phyloP scores from a whole-genome alignment of 2,329 filamentous ascomycete species.

The Botrytis elliptica region DNA sequence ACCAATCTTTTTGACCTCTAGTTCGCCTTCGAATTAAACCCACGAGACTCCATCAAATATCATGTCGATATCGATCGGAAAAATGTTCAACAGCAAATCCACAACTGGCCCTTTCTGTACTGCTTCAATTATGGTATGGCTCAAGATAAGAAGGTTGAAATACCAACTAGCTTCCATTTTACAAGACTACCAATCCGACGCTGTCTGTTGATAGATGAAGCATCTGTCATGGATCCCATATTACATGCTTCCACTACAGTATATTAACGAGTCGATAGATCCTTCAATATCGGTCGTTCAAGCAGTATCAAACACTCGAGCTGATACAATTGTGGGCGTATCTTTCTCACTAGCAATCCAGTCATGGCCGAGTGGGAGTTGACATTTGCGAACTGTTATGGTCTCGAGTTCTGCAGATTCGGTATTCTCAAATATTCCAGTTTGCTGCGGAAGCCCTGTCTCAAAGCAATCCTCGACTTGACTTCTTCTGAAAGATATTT shows the following conservation, averaged over 20 bases:
- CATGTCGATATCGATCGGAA: background rate
- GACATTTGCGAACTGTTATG: conserved; percentile 33
- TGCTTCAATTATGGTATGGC: conserved; percentile 44
- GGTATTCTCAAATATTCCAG: background rate
- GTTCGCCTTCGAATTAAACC: background rate
- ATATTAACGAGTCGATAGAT: conserved; percentile 36
- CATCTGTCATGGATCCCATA: conserved; percentile 49
- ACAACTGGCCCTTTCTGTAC: conserved; percentile 43
- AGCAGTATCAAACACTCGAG: conserved; percentile 37
- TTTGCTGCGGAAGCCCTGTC: background rate
- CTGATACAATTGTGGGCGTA: conserved; percentile 39
- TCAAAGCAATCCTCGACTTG: background rate
- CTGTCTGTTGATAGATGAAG: conserved; percentile 45
- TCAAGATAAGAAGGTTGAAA: conserved; percentile 44
- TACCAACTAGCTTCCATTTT: conserved; percentile 49
- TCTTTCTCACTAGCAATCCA: conserved; percentile 39
- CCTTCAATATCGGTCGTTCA: conserved; percentile 33
- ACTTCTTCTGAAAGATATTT: background rate
- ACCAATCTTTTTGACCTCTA: background rate
- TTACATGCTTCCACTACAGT: conserved; percentile 48
- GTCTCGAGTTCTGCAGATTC: background rate
- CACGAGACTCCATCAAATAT: background rate
- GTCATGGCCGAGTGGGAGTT: conserved; percentile 41
- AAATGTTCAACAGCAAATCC: background rate
- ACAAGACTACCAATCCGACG: conserved; percentile 46